Conservation (phyloP, 345 rosid genomes). For the Eucalyptus dawsonii region DNA sequence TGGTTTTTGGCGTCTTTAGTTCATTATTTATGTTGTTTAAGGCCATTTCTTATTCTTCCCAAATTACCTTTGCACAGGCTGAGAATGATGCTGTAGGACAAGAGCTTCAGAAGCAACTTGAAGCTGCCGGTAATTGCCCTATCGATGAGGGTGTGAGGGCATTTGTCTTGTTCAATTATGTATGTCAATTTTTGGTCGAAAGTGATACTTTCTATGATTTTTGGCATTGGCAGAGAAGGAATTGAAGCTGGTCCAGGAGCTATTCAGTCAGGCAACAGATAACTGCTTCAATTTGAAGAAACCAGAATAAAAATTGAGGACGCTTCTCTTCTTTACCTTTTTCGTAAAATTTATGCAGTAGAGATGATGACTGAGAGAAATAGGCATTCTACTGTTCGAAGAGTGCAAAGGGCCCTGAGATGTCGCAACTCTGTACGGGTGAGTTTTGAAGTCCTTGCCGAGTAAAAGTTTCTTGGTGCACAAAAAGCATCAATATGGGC, state of each 20-base stretch:
- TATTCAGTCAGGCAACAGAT: conserved; percentile 75
- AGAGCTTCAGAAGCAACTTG: conserved; percentile 86
- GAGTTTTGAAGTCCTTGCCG: background rate
- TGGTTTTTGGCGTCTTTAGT: background rate
- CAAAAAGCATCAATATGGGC: background rate
- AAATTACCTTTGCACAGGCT: conserved; percentile 19
- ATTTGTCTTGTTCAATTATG: background rate
- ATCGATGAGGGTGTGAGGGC: background rate
- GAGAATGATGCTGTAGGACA: conserved; percentile 80
- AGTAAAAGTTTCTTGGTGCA: background rate
- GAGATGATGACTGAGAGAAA: background rate
- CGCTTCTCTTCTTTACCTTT: background rate
- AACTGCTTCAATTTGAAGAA: conserved; percentile 81
- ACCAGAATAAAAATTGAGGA: conserved; percentile 22
- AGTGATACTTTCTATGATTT: background rate
- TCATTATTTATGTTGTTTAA: background rate
- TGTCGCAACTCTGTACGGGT: background rate
- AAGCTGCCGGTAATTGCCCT: conserved; percentile 60
- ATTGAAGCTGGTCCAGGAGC: conserved; percentile 70
- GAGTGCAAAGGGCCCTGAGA: background rate
- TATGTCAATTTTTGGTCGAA: background rate
- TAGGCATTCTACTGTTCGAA: background rate
- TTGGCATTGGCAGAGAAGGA: conserved; percentile 54
- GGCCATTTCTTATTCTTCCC: background rate
- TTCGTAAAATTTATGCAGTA: background rate